phyloP scores from a whole-genome alignment of 2,329 filamentous ascomycete genomes.

The Hysterium pulicare region DNA sequence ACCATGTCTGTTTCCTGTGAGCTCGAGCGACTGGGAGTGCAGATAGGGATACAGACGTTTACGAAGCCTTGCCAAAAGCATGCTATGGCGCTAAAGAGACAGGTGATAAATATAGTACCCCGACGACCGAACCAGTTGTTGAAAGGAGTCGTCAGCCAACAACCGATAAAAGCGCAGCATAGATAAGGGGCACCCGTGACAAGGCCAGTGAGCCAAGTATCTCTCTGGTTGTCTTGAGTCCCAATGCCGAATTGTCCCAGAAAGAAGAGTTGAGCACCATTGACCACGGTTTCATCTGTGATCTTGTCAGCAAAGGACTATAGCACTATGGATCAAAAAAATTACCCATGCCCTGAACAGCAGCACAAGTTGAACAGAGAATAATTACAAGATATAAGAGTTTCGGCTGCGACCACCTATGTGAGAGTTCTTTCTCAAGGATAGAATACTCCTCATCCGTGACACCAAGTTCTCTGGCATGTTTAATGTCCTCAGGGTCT shows the following conservation, averaged over 20 bases:
- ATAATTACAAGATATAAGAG: slow-evolving; percentile 65
- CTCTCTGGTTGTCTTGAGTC: slow-evolving; percentile 40
- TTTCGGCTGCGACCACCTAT: slow-evolving; percentile 67
- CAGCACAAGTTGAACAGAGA: slow-evolving; percentile 64
- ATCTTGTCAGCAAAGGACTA: too few relatives aligned
- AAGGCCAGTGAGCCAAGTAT: slow-evolving; percentile 60
- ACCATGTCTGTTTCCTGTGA: slow-evolving; percentile 52
- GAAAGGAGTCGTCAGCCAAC: slow-evolving; percentile 71
- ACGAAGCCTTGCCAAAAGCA: slow-evolving; percentile 63
- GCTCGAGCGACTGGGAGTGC: not conserved
- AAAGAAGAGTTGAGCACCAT: slow-evolving; percentile 66
- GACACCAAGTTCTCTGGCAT: slow-evolving; percentile 40
- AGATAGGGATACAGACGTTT: slow-evolving; percentile 34
- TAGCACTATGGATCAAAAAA: not conserved
- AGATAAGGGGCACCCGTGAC: slow-evolving; percentile 62
- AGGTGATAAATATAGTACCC: slow-evolving; percentile 73
- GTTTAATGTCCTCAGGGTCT: slow-evolving; percentile 15
- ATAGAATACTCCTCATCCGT: slow-evolving; percentile 56
- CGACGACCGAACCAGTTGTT: slow-evolving; percentile 68
- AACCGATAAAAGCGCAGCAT: slow-evolving; percentile 65
- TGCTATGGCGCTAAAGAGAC: slow-evolving; percentile 61
- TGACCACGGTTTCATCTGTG: slow-evolving; percentile 64
- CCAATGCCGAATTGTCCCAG: slow-evolving; percentile 59
- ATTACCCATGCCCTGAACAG: slow-evolving; percentile 65
- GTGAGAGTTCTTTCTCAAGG: slow-evolving; percentile 58